These are phyloP conservation scores for Oidium heveae DNA, from an alignment of 2,329 filamentous ascomycete species.

Conservation along the genomic window DNA sequence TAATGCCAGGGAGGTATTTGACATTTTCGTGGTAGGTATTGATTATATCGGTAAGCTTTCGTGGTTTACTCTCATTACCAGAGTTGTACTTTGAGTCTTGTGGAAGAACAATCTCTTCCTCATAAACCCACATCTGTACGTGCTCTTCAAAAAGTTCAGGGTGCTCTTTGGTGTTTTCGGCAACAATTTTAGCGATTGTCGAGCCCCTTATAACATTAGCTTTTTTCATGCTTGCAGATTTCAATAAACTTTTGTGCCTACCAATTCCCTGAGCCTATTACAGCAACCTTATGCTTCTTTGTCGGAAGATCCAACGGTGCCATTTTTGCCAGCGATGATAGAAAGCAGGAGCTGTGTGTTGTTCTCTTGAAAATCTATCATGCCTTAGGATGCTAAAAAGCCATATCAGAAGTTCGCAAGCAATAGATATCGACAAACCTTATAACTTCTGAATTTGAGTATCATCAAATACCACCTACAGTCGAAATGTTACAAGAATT, in stretches of 20 bases:
- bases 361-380: constrained; percentile 3
- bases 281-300: constrained; percentile 75
- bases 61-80: constrained; percentile 33
- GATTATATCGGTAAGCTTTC: constrained; percentile 79
- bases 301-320: constrained; percentile 21
- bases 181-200: constrained; percentile 89
- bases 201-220: constrained; percentile 42
- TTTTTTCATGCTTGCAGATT: not conserved
- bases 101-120: constrained; percentile 61
- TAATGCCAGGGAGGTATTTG: constrained; percentile 85
- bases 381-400: too few relatives aligned
- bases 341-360: constrained; percentile 6
- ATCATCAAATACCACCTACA: too few relatives aligned
- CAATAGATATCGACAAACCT: too few relatives aligned
- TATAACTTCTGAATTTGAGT: too few relatives aligned
- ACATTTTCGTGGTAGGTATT: constrained; percentile 87
- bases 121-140: constrained; percentile 98
- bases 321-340: constrained; percentile 11
- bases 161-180: constrained; percentile 66
- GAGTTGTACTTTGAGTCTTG: constrained; percentile 51
- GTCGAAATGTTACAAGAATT: too few relatives aligned
- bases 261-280: constrained; percentile 95
- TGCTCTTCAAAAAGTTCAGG: constrained; percentile 61
- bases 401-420: too few relatives aligned
- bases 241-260: constrained; percentile 17